Evolutionary conservation across 371 early-diverging fungal genomes (phyloP), one percentile per base, ranked within the genome.

Genomic region (Batrachochytrium dendrobatidis): DNA sequence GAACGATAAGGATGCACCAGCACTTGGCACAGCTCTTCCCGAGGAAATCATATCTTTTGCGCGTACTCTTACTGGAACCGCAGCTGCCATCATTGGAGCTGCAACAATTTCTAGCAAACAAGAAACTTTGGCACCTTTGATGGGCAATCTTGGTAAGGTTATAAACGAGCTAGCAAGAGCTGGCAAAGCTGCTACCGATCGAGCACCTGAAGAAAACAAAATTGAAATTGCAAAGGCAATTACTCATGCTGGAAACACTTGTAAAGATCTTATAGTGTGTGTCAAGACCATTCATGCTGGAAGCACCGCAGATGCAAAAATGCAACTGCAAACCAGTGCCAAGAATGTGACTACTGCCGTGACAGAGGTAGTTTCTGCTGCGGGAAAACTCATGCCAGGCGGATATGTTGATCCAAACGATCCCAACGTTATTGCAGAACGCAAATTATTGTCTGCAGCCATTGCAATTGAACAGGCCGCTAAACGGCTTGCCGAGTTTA

Each of bases 381-480:
- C 71, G 1, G 58, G 60, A 33, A 44, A 45, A 18, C 61, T 78
- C 20, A 61, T 74, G 34, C 74, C 77, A 0, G 65, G 52, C 30
- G 79, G 77, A 26, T 80, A 79, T 58, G 70, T 73, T 18, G 80
- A 82, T 57, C 70, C 69, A 4, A 72, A 70, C 46, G 75, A 77
- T 48, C 76, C 78, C 24, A 70, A 79, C 55, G 74, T 77, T n/a
- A 65, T 76, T 57, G 82, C 80, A 15, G 76, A 80, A 50, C 62
- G 74, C 0, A 77, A 79, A 58, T 60, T 82, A 15, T 61, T 80
- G 26, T 49, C 69, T 0, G 77, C 76, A n/a, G 80, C 80, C 1
- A 34, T 54, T 12, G 59, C 76, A 34, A 81, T 81, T 57, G 79
- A 79, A 35, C 69, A 71, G 4, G 77, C 80, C 0, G 70, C 73